phyloP scores from a whole-genome alignment of 495 filamentous ascomycete genomes.

The Talaromyces proteolyticus region DNA sequence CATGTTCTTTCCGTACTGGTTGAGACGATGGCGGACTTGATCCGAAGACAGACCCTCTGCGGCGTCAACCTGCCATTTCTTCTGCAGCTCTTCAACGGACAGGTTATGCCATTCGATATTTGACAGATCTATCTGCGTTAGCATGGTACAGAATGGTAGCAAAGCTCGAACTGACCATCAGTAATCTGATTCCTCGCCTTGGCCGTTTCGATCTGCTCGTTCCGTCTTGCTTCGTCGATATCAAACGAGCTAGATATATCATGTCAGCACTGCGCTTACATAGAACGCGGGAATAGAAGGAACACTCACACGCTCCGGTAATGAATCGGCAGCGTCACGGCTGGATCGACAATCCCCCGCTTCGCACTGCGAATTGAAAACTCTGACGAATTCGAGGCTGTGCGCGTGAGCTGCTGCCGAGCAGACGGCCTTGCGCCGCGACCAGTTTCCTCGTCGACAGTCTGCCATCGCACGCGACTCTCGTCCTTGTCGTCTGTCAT shows the following conservation, averaged over 20 bases:
- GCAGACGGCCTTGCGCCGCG: too few relatives aligned
- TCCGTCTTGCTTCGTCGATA: slow-evolving; percentile 44
- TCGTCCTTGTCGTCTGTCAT: slow-evolving; percentile 5
- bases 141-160: not conserved
- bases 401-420: slow-evolving; percentile 3
- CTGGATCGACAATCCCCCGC: slow-evolving; percentile 33
- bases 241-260: slow-evolving; percentile 31
- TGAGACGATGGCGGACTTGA: slow-evolving; percentile 37
- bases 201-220: slow-evolving; percentile 24
- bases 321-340: slow-evolving; percentile 44
- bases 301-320: slow-evolving; percentile 37
- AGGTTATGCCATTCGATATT: slow-evolving; percentile 52
- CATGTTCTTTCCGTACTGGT: slow-evolving; percentile 56
- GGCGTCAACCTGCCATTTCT: slow-evolving; percentile 43
- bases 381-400: not conserved
- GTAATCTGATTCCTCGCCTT: slow-evolving; percentile 34
- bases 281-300: not conserved
- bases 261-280: not conserved
- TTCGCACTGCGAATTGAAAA: slow-evolving; percentile 15
- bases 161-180: slow-evolving; percentile 22
- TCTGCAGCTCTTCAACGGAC: slow-evolving; percentile 45
- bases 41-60: slow-evolving; percentile 44
- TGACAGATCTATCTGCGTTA: slow-evolving; percentile 16
- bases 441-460: slow-evolving; percentile 4
- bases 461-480: slow-evolving; percentile 1